Evolutionary conservation across 2,329 filamentous ascomycete genomes (phyloP).

Genomic region (Epichloe amarillans): DNA sequence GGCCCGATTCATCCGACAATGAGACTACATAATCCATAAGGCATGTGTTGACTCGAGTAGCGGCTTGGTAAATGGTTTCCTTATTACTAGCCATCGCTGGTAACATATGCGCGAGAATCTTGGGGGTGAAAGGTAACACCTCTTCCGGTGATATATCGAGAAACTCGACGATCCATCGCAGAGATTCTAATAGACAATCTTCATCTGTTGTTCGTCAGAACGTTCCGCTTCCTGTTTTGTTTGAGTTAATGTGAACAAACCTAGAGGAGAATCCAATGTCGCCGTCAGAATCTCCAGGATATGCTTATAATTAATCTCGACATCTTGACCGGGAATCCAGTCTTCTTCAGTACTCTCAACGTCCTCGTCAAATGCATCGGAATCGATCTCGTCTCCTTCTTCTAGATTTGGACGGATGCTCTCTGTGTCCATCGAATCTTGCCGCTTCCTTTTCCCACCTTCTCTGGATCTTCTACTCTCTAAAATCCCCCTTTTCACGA

Average conservation of each 20-base stretch:
- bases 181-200: constrained; percentile 77
- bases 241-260: constrained; percentile 29
- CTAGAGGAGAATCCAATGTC: constrained; percentile 71
- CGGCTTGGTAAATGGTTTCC: constrained; percentile 77
- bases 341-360: constrained; percentile 67
- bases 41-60: constrained; percentile 76
- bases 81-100: constrained; percentile 89
- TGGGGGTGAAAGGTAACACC: constrained; percentile 86
- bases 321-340: constrained; percentile 95
- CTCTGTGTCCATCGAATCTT: constrained; percentile 54
- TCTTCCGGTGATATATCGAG: constrained; percentile 96
- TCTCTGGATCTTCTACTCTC: constrained; percentile 66
- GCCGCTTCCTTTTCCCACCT: constrained; percentile 55
- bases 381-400: constrained; percentile 46
- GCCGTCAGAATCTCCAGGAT: constrained; percentile 86
- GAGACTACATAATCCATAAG: constrained; percentile 92
- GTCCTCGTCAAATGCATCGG: constrained; percentile 42
- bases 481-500: constrained; percentile 80
- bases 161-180: constrained; percentile 92
- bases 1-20: constrained; percentile 54
- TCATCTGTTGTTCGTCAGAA: constrained; percentile 46
- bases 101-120: constrained; percentile 79
- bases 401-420: constrained; percentile 46
- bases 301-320: constrained; percentile 82
- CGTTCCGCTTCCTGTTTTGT: not conserved